Percentiles rank a stretch among this genome's conserved stretches.
These are phyloP conservation scores for Pestalotiopsis sp. DNA, from an alignment of 2,329 filamentous ascomycete genomes.

Conservation along the genomic window DNA sequence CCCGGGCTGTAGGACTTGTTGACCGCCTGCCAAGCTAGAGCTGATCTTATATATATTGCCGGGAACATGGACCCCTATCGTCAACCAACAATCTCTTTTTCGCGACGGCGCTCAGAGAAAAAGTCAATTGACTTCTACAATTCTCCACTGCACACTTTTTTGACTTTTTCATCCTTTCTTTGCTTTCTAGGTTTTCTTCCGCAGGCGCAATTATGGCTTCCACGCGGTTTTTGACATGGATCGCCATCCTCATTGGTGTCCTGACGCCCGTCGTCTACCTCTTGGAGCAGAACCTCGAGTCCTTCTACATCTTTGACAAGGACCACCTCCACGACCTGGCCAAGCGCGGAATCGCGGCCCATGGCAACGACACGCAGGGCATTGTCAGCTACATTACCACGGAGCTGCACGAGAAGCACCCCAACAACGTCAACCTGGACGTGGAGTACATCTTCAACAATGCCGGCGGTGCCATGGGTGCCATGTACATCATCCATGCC, in stretches of 20 bases:
- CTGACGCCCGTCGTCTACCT: slow-evolving; percentile 56
- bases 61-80: slow-evolving; percentile 3
- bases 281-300: slow-evolving; percentile 60
- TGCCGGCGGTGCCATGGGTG: slow-evolving; percentile 88
- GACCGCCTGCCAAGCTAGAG: slow-evolving; percentile 8
- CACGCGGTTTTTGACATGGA: slow-evolving; percentile 13
- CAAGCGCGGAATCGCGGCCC: slow-evolving; percentile 63
- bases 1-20: neutral
- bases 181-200: neutral
- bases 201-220: slow-evolving; percentile 2
- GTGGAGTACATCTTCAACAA: slow-evolving; percentile 94
- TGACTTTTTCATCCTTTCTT: slow-evolving; percentile 3
- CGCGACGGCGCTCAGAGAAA: slow-evolving; percentile 1
- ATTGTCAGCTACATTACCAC: slow-evolving; percentile 72
- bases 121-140: slow-evolving; percentile 1
- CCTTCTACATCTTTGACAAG: slow-evolving; percentile 77
- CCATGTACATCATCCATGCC: slow-evolving; percentile 88
- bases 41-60: neutral
- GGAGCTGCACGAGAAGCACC: slow-evolving; percentile 61
- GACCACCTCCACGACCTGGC: slow-evolving; percentile 71
- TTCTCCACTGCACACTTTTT: neutral
- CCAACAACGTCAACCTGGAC: slow-evolving; percentile 64
- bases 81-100: neutral
- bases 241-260: slow-evolving; percentile 30
- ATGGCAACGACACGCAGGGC: slow-evolving; percentile 75